Evolutionary conservation across 2,329 filamentous ascomycete species (phyloP).

Genomic region (Parastagonospora avenae): DNA sequence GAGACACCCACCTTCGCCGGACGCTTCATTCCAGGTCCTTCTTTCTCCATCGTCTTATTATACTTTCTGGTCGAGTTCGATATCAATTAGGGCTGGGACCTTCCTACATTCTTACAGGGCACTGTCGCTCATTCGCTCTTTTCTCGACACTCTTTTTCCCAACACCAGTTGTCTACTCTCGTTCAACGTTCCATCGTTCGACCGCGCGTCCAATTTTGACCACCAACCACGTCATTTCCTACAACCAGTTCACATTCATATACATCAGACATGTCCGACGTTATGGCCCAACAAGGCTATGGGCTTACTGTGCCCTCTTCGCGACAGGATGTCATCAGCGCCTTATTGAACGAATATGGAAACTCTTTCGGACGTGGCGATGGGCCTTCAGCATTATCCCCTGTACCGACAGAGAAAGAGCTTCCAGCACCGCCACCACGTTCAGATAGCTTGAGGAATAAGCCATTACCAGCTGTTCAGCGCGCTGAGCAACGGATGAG

Average conservation of each 20-base stretch:
- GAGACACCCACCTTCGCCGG: constrained; percentile 39
- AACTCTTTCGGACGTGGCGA: constrained; percentile 34
- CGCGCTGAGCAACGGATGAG: constrained; percentile 29
- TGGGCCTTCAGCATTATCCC: constrained; percentile 25
- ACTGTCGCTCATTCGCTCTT: constrained; percentile 21
- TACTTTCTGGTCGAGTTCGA: constrained; percentile 15
- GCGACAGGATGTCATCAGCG: constrained; percentile 47
- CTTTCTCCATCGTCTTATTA: constrained; percentile 25
- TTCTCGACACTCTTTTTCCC: constrained; percentile 15
- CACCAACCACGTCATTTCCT: constrained; percentile 3
- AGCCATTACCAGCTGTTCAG: constrained; percentile 29
- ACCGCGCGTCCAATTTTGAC: not conserved
- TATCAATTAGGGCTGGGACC: constrained; percentile 30
- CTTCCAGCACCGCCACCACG: constrained; percentile 38
- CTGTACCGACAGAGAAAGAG: constrained; percentile 34
- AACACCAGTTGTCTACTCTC: not conserved
- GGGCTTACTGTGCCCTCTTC: constrained; percentile 31
- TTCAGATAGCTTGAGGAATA: constrained; percentile 28
- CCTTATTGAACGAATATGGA: constrained; percentile 46
- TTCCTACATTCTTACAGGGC: constrained; percentile 16
- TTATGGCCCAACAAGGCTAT: constrained; percentile 31
- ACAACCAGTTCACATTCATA: constrained; percentile 1
- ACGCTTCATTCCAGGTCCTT: constrained; percentile 23
- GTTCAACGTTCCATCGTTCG: not conserved
- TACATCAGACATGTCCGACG: constrained; percentile 28